Evolutionary conservation across 2,329 filamentous ascomycete species (phyloP).

Genomic region (Diatrype stigma): DNA sequence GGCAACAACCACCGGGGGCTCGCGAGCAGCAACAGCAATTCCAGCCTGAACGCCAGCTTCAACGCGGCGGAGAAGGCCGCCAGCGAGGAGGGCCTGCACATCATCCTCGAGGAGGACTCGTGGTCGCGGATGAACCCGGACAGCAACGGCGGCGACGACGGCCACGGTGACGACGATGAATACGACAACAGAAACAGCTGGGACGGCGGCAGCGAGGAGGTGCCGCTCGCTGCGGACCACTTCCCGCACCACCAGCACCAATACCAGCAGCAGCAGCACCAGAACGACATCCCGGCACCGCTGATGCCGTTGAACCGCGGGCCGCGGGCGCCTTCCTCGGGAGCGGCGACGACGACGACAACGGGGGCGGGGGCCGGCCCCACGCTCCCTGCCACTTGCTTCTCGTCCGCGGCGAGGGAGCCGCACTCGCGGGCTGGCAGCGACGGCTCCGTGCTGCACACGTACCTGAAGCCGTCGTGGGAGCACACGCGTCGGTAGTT

Average conservation of each 20-base stretch:
- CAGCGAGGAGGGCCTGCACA: not conserved
- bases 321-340: not conserved
- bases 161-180: not conserved
- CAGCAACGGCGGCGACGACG: no score
- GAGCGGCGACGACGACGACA: conserved; percentile 9
- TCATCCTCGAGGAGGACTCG: not conserved
- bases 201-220: not conserved
- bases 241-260: no score
- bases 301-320: not conserved
- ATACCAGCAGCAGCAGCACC: not conserved
- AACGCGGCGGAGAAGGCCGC: not conserved
- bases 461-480: not conserved
- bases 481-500: not conserved
- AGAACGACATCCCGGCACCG: not conserved
- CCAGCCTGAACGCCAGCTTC: not conserved
- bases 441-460: not conserved
- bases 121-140: not conserved
- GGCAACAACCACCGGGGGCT: not conserved
- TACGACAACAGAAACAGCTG: not conserved
- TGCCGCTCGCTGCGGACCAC: no score
- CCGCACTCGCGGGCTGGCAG: not conserved
- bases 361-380: no score
- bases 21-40: not conserved
- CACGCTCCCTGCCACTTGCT: no score
- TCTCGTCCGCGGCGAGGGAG: not conserved